Conservation (phyloP, 2,329 filamentous ascomycete genomes). For the Xylaria sp. region DNA sequence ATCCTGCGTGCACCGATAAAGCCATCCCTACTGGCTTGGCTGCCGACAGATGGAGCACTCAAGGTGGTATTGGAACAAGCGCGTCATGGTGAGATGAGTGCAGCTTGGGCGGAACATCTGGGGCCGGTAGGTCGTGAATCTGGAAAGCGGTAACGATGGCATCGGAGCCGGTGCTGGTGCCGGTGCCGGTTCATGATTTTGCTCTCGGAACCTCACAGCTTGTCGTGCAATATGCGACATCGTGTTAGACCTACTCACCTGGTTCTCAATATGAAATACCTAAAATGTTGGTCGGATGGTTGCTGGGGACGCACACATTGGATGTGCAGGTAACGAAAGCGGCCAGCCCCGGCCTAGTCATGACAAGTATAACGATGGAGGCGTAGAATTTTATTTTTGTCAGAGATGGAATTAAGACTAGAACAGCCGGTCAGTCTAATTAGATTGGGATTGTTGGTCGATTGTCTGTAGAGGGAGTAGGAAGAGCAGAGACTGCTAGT, state of each 20-base stretch:
- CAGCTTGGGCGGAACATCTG: slow-evolving; percentile 46
- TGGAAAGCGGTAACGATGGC: slow-evolving; percentile 1
- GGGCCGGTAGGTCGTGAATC: slow-evolving; percentile 14
- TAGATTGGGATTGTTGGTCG: neutral
- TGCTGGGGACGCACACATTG: neutral
- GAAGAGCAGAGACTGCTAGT: neutral
- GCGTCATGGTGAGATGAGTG: slow-evolving; percentile 70
- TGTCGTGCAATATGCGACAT: slow-evolving; percentile 9
- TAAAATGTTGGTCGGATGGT: neutral
- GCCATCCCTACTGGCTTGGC: slow-evolving; percentile 65
- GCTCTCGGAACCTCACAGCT: slow-evolving; percentile 5
- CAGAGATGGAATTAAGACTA: neutral
- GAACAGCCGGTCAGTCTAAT: neutral
- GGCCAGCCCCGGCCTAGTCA: neutral
- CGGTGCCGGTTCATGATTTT: neutral
- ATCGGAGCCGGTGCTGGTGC: neutral
- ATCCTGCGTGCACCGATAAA: slow-evolving; percentile 65
- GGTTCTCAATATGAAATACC: neutral
- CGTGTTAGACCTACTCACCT: neutral
- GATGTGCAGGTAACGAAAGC: too few species aligned
- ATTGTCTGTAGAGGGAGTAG: neutral
- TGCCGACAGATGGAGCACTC: slow-evolving; percentile 62
- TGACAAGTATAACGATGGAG: neutral
- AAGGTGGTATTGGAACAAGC: slow-evolving; percentile 58
- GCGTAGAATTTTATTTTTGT: neutral